A percentile compares a stretch with the other conserved stretches of the same genome.
Conservation (phyloP, 768 basidiomycete genomes). For the Amanita phalloides region DNA sequence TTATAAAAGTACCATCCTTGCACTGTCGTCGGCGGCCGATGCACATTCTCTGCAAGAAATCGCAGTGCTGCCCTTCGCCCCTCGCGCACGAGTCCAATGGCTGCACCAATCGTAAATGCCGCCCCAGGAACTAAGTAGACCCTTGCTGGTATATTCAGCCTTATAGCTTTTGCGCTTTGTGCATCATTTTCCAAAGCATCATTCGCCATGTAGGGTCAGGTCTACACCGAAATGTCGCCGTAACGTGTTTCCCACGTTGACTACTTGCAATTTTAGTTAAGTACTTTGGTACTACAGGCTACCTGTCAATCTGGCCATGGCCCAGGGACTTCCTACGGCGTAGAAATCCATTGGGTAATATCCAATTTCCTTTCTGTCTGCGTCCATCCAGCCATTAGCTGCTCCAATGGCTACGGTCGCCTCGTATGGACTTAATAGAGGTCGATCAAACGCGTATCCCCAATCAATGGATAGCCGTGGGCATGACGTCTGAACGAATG, state of each 20-base stretch:
- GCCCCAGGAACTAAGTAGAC: constrained; percentile 51
- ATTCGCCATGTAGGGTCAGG: not conserved
- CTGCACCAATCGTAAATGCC: constrained; percentile 50
- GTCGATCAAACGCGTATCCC: constrained; percentile 91
- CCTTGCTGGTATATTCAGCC: constrained; percentile 41
- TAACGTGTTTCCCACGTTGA: not conserved
- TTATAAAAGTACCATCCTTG: constrained; percentile 95
- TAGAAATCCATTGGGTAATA: constrained; percentile 98
- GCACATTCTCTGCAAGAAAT: constrained; percentile 90
- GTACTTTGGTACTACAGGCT: constrained; percentile 3
- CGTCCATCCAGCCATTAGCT: constrained; percentile 53
- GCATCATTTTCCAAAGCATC: not conserved
- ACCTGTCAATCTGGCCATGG: constrained; percentile 49
- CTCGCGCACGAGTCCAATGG: constrained; percentile 65
- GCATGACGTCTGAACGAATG: constrained; percentile 94
- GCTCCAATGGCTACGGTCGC: constrained; percentile 76
- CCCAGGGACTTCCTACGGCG: constrained; percentile 69
- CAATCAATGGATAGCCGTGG: constrained; percentile 96
- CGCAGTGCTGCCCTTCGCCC: constrained; percentile 61
- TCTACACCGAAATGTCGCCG: not conserved
- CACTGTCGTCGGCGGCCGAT: constrained; percentile 74
- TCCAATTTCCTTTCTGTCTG: constrained; percentile 23
- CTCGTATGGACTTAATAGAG: constrained; percentile 90
- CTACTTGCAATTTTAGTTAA: not conserved
- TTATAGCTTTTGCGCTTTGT: constrained; percentile 2